Evolutionary conservation across 2,329 filamentous ascomycete species (phyloP).

Genomic region (Colletotrichum falcatum): DNA sequence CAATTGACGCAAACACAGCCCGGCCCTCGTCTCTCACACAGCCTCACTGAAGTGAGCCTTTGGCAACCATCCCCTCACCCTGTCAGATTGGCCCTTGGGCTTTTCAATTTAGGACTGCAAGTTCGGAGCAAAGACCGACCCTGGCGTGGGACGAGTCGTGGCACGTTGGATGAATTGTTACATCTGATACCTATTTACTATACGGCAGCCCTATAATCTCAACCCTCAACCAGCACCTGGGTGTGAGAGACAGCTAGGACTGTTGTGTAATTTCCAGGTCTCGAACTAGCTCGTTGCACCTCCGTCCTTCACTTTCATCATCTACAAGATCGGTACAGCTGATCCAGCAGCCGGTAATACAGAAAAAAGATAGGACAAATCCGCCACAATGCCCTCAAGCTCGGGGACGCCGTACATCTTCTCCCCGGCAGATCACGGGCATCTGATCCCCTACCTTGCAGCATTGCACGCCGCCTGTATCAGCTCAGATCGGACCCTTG

Average conservation of each 20-base stretch:
- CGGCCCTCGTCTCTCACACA: not conserved
- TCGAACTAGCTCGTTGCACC: not conserved
- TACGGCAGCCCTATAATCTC: not conserved
- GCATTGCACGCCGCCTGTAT: slow-evolving; percentile 71
- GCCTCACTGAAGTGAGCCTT: slow-evolving; percentile 32
- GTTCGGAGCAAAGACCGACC: not conserved
- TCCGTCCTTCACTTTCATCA: not conserved
- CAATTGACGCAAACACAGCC: slow-evolving; percentile 13
- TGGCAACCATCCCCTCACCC: slow-evolving; percentile 20
- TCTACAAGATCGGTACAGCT: not conserved
- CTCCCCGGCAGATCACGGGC: slow-evolving; percentile 57
- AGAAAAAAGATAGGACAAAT: not conserved
- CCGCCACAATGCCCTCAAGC: slow-evolving; percentile 29
- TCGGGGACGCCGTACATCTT: slow-evolving; percentile 52
- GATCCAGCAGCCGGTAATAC: not conserved
- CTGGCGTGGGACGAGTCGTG: not conserved
- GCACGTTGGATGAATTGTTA: not conserved
- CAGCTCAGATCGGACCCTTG: slow-evolving; percentile 66
- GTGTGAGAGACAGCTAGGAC: not conserved
- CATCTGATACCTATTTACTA: slow-evolving; percentile 3
- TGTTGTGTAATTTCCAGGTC: slow-evolving; percentile 1
- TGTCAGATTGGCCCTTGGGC: not conserved
- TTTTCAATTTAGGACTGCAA: not conserved
- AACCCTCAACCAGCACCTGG: not conserved
- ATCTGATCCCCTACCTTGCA: slow-evolving; percentile 68